phyloP scores from a whole-genome alignment of 768 basidiomycete species.

The Ephemerocybe angulata region DNA sequence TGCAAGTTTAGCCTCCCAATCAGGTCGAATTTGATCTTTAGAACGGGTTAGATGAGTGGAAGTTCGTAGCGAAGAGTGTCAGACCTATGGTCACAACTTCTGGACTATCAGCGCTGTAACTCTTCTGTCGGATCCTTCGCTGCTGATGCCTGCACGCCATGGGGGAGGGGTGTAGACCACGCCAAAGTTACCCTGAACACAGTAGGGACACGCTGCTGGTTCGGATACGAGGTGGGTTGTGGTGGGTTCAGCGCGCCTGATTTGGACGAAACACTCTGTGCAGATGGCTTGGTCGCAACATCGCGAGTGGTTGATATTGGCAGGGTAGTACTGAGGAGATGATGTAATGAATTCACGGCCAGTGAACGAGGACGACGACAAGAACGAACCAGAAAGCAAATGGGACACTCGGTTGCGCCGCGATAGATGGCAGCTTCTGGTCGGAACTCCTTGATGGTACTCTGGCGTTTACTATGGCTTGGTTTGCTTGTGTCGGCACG shows the following conservation, averaged over 20 bases:
- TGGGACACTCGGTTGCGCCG: constrained; percentile 91
- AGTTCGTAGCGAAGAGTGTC: constrained; percentile 14
- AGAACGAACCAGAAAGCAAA: constrained; percentile 87
- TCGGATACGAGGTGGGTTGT: constrained; percentile 94
- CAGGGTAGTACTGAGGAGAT: constrained; percentile 81
- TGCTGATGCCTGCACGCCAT: constrained; percentile 78
- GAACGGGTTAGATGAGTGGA: background rate
- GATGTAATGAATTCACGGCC: constrained; percentile 27
- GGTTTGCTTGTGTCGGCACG: constrained; percentile 45
- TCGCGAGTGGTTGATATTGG: constrained; percentile 94
- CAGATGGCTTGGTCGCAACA: constrained; percentile 99
- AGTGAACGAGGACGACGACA: constrained; percentile 1
- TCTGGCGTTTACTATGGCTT: constrained; percentile 51
- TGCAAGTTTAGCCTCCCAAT: constrained; percentile 96
- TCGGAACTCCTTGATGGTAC: constrained; percentile 59
- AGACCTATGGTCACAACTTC: constrained; percentile 90
- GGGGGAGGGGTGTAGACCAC: constrained; percentile 79
- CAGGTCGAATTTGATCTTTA: constrained; percentile 92
- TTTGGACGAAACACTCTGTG: constrained; percentile 99
- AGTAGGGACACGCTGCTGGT: constrained; percentile 95
- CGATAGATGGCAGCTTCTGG: constrained; percentile 81
- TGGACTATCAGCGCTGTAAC: constrained; percentile 78
- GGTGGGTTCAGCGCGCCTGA: constrained; percentile 94
- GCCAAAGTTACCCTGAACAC: constrained; percentile 96
- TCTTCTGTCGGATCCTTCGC: constrained; percentile 81